Evolutionary conservation across 371 early-diverging fungal genomes (phyloP).

Genomic region (Mortierella sp.): DNA sequence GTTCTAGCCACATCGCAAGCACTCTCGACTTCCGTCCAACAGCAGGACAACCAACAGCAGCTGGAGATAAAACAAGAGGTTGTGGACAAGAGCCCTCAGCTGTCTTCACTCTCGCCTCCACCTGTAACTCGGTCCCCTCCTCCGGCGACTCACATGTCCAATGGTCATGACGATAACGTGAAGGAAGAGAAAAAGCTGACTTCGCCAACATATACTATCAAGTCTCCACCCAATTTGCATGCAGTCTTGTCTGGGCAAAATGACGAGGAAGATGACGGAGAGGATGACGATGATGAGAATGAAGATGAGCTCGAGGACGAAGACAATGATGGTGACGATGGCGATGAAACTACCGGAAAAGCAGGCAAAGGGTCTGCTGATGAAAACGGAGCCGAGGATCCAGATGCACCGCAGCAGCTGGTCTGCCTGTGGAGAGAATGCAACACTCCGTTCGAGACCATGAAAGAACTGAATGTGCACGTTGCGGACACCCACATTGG

Average conservation of each 20-base stretch:
- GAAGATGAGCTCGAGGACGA: constrained; percentile 51
- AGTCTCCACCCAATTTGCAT: constrained; percentile 43
- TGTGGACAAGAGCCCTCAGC: constrained; percentile 16
- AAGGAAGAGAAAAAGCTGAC: constrained; percentile 27
- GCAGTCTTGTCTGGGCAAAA: constrained; percentile 23
- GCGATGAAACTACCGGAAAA: constrained; percentile 7
- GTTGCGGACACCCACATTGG: constrained; percentile 73
- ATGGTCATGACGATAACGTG: constrained; percentile 10
- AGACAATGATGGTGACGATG: constrained; percentile 35
- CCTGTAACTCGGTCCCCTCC: constrained; percentile 18
- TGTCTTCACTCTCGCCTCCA: constrained; percentile 21
- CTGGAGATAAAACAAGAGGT: no score
- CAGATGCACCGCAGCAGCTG: constrained; percentile 48
- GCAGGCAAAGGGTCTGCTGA: constrained; percentile 16
- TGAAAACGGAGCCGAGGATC: constrained; percentile 12
- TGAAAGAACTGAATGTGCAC: constrained; percentile 70
- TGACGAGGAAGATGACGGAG: constrained; percentile 46
- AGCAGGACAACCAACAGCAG: constrained; percentile 10
- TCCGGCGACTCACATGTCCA: not conserved
- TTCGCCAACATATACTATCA: constrained; percentile 29
- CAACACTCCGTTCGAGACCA: constrained; percentile 54
- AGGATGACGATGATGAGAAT: constrained; percentile 37
- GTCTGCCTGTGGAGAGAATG: constrained; percentile 73
- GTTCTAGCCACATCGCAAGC: not conserved
- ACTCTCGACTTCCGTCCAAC: not conserved